Evolutionary conservation across 345 rosid species (phyloP), one percentile per base, ranked within the genome.

Genomic region (Gossypium arboreum): DNA sequence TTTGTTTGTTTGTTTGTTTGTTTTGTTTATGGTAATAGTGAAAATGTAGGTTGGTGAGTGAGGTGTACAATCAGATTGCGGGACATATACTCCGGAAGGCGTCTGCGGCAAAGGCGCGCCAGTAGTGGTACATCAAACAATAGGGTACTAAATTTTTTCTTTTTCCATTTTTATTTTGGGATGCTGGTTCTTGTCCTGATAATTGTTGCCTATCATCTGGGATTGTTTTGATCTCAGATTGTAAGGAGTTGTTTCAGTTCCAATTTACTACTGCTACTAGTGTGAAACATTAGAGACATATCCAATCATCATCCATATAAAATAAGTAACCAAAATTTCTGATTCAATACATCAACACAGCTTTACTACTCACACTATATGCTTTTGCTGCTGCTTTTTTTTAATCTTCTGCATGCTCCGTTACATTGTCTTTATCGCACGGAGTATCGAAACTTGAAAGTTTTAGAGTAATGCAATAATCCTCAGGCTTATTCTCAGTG

Each of bases 1-100:
- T 68, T 70, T 73, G 57, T 57, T 71, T 73, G 60, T 73, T 24
- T 62, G 10, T 45, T 45, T 9, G 50, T 9, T 45, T 52, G 39
- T 50, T 73, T 24, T 72, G 41, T 34, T 60, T 27, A 60, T 60
- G n/a, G 39, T 47, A 15, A 62, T 81, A 76, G 84, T 41, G 74
- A 74, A 71, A 77, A 70, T 77, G 73, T 81, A 81, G 84, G 76
- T 75, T 83, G 76, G 77, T 82, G 85, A 84, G 82, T 86, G 90
- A 82, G 87, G 81, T 84, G 89, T 88, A 88, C 83, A 84, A 85
- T 85, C 82, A 52, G 86, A 83, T 83, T 82, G 87, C 85, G 84
- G 88, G 74, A 77, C 79, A 75, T 78, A 81, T 82, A 78, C 83
- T 83, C 79, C 29, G 77, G 84, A 82, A 81, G 87, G 81, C 85